A percentile compares a stretch with the other conserved stretches of the same genome.
Evolutionary conservation across 768 basidiomycete species (phyloP).

Genomic region (Tricholoma bakamatsutake): DNA sequence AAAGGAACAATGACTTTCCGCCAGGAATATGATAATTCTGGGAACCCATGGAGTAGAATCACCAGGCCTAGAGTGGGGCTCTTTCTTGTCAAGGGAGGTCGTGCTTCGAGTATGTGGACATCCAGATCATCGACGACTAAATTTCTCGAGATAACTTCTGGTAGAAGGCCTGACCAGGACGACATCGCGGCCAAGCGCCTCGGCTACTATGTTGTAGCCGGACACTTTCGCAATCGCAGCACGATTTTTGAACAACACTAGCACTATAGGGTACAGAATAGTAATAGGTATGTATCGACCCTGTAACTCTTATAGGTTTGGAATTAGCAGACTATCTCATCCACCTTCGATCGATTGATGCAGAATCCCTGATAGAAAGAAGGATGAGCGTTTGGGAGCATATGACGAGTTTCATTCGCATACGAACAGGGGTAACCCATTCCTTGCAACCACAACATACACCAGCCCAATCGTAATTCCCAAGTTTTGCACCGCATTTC

Average conservation of each 20-base stretch:
- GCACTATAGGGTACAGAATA: background rate
- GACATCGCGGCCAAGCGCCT: background rate
- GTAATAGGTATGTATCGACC: constrained; percentile 1
- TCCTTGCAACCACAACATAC: constrained; percentile 85
- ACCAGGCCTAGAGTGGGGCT: constrained; percentile 33
- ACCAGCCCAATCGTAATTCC: constrained; percentile 97
- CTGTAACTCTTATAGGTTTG: background rate
- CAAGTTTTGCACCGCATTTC: constrained; percentile 87
- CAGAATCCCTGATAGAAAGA: constrained; percentile 47
- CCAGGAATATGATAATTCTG: constrained; percentile 64
- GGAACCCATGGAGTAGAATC: constrained; percentile 57
- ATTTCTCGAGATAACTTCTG: constrained; percentile 31
- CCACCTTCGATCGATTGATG: constrained; percentile 63
- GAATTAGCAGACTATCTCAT: constrained; percentile 40
- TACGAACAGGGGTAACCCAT: constrained; percentile 86
- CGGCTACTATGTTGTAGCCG: background rate
- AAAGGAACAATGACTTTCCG: constrained; percentile 51
- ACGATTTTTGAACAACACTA: background rate
- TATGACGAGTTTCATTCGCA: background rate
- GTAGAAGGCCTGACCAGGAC: constrained; percentile 18
- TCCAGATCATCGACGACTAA: constrained; percentile 42
- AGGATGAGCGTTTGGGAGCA: background rate
- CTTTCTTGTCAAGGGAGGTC: constrained; percentile 18
- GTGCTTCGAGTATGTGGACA: constrained; percentile 47
- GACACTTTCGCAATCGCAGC: background rate